Evolutionary conservation across 352 stramenopile genomes (phyloP), one percentile per base, ranked within the genome.

Genomic region (Globisporangium megalacanthum): DNA sequence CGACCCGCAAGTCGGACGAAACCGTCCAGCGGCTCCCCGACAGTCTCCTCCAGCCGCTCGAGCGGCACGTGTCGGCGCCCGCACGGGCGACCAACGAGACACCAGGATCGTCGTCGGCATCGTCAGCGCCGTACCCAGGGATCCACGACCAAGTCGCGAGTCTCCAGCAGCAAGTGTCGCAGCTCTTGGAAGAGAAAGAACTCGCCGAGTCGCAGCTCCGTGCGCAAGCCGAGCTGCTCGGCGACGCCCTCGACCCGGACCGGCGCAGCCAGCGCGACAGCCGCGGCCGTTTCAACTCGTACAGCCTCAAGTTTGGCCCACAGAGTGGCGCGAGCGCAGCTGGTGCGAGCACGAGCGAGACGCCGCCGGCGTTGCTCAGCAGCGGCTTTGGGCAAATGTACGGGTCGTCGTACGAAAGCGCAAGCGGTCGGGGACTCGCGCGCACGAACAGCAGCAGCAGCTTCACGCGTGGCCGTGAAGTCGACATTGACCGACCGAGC

Each of bases 111-210:
- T 25, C 10, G 47, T 65, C 5, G 63, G 46, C 11, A 29, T 29
- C 25, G 25, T 29, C 25, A 29, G 31, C 64, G 6, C 49, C 51
- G 25, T 83, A 79, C 58, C 64, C 76, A 29, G 75, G 69, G 14
- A 81, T 95, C 22, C 84, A 92, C 50, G 69, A 89, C 65, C 83
- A 93, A 60, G 85, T 95, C 8, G 82, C 78, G 50, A 80, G 63
- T 72, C 62, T 95, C n/a, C 85, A 95, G 68, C 86, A 90, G 58
- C 83, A 93, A 50, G 83, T 95, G 4, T 82, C 79, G 19, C 66
- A 85, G 61, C 77, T 95, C 6, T 80, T 95, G 72, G 83, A 93
- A 64, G 79, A 95, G 61, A 95, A 95, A 33, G 73, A 93, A 56
- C 61, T 86, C 52, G 85, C 83, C 1, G 81, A 95, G 59, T 79